These are phyloP conservation scores for Stylosanthes scabra DNA, from an alignment of 331 rosid genomes.

Conservation along the genomic window DNA sequence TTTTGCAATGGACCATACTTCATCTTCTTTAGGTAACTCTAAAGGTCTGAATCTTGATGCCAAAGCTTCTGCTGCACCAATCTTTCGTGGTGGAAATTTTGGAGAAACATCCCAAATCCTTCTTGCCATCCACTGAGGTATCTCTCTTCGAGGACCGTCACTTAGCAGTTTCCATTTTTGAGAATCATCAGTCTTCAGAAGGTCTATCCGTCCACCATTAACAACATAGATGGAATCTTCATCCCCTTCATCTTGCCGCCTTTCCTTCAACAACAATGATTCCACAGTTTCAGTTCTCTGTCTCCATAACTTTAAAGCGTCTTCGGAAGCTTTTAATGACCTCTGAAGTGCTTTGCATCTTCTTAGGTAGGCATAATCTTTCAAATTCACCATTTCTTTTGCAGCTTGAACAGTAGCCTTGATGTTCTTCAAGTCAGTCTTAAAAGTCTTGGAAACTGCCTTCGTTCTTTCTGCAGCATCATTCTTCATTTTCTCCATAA, in stretches of 20 bases:
- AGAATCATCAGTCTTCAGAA: conserved; percentile 66
- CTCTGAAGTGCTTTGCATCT: conserved; percentile 77
- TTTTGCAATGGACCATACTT: conserved; percentile 83
- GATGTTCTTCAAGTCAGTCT: conserved; percentile 66
- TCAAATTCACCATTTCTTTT: conserved; percentile 53
- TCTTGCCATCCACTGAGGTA: conserved; percentile 88
- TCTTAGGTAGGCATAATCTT: conserved; percentile 69
- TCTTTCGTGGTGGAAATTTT: conserved; percentile 76
- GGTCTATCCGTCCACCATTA: conserved; percentile 82
- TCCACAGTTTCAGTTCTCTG: conserved; percentile 73
- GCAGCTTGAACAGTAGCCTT: conserved; percentile 73
- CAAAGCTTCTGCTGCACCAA: conserved; percentile 61
- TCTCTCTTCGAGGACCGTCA: conserved; percentile 82
- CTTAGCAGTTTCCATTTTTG: conserved; percentile 81
- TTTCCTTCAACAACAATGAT: conserved; percentile 62
- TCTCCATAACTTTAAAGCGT: conserved; percentile 65
- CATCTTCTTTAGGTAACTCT: conserved; percentile 70
- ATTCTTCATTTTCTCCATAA: conserved; percentile 69
- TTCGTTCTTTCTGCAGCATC: conserved; percentile 57
- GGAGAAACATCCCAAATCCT: conserved; percentile 68
- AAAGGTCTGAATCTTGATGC: conserved; percentile 66
- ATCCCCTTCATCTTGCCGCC: conserved; percentile 49
- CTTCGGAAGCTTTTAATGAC: conserved; percentile 70
- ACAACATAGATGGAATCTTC: conserved; percentile 58
- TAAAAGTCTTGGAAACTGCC: conserved; percentile 65